A percentile compares a stretch with the other conserved stretches of the same genome.
Evolutionary conservation across 2,329 filamentous ascomycete genomes (phyloP).

Genomic region (Fusarium circinatum): DNA sequence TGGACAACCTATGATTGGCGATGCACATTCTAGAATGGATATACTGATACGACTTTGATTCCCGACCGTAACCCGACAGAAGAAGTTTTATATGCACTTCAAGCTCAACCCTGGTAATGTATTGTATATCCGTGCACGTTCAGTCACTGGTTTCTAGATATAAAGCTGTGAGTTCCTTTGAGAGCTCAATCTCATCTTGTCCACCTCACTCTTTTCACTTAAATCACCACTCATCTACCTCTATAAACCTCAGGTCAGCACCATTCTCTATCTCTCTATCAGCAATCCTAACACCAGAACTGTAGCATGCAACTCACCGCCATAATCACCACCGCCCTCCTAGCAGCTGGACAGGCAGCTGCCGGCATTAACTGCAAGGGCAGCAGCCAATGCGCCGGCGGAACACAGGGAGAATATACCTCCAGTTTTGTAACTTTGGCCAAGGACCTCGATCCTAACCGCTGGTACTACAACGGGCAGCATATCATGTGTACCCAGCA

Average conservation of each 20-base stretch:
- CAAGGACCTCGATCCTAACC: neutral
- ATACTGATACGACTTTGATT: neutral
- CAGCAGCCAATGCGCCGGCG: neutral
- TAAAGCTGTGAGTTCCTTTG: fast-evolving
- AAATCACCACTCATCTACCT: fast-evolving
- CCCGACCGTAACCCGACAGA: neutral
- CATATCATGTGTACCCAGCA: neutral
- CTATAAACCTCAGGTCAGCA: neutral
- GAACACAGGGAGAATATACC: neutral
- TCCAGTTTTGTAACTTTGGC: neutral
- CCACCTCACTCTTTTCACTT: fast-evolving
- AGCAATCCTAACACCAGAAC: neutral
- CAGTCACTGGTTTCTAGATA: neutral
- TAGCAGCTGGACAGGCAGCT: neutral
- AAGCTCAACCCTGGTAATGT: too few relatives aligned
- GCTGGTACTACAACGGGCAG: neutral
- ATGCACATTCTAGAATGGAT: neutral
- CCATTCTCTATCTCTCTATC: fast-evolving
- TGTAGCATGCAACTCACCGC: neutral
- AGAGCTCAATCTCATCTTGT: fast-evolving
- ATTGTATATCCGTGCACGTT: neutral
- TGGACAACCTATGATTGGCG: neutral
- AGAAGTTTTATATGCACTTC: neutral
- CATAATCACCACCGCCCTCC: neutral
- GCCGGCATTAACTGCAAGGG: neutral